These are phyloP conservation scores for Hanseniaspora clermontiae DNA, from an alignment of 805 yeast genomes.

Conservation along the genomic window DNA sequence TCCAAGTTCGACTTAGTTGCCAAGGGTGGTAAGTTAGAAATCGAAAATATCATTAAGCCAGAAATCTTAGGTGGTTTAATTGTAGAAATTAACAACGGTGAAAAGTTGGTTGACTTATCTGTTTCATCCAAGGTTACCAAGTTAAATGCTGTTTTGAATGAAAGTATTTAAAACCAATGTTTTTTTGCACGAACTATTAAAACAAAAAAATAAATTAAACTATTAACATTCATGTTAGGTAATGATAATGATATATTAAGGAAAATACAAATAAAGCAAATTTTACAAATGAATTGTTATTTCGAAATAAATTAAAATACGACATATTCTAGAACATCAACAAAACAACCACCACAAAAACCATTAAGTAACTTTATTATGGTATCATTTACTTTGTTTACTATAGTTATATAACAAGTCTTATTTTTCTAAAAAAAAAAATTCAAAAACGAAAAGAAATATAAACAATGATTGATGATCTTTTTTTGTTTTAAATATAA, in stretches of 20 bases:
- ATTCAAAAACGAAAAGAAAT: not conserved
- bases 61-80: constrained; percentile 90
- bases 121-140: constrained; percentile 72
- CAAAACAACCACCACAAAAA: not conserved
- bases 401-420: not conserved
- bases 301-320: not conserved
- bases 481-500: too few relatives aligned
- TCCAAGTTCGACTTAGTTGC: constrained; percentile 61
- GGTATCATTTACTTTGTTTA: not conserved
- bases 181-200: not conserved
- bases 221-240: not conserved
- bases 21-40: constrained; percentile 69
- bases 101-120: constrained; percentile 89
- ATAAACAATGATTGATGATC: too few relatives aligned
- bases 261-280: not conserved
- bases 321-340: not conserved
- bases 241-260: constrained; percentile 2
- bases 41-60: constrained; percentile 72
- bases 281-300: not conserved
- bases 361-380: not conserved
- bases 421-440: too few relatives aligned
- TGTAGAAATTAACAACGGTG: constrained; percentile 71
- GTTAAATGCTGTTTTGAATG: constrained; percentile 78
- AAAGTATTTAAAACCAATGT: constrained; percentile 44
- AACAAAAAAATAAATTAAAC: not conserved